Percentiles rank a stretch among this genome's conserved stretches.
Evolutionary conservation across 2,329 filamentous ascomycete species (phyloP).

Genomic region (Colletotrichum theobromicola): DNA sequence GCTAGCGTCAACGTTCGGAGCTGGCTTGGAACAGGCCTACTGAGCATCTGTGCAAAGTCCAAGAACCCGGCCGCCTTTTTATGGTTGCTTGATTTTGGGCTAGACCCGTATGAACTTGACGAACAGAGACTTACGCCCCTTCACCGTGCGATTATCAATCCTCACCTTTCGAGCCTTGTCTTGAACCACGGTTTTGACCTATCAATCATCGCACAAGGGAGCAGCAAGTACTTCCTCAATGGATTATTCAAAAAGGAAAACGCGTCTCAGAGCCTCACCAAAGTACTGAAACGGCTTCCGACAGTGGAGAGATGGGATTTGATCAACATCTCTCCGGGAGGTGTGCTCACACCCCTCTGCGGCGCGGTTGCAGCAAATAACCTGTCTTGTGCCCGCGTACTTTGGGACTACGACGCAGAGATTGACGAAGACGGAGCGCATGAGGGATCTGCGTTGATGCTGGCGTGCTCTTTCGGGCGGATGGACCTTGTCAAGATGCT

Average conservation of each 20-base stretch:
- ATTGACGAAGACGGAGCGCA: slow-evolving; percentile 4
- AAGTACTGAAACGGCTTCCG: slow-evolving; percentile 2
- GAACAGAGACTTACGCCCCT: slow-evolving; percentile 9
- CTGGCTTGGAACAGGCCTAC: slow-evolving; percentile 4
- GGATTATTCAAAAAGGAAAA: background rate
- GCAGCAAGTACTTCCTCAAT: background rate
- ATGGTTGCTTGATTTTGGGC: slow-evolving; percentile 13
- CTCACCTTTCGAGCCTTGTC: background rate
- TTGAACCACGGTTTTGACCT: slow-evolving; percentile 15
- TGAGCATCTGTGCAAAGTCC: background rate
- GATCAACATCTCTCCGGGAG: background rate
- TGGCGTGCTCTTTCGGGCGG: slow-evolving; percentile 10
- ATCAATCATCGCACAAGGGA: background rate
- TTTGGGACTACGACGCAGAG: slow-evolving; percentile 9
- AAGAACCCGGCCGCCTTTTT: slow-evolving; percentile 5
- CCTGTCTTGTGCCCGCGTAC: background rate
- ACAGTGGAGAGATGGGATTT: background rate
- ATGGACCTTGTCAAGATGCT: slow-evolving; percentile 6
- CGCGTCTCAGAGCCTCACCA: background rate
- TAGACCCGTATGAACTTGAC: slow-evolving; percentile 17
- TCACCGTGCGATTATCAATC: background rate
- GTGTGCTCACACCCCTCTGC: slow-evolving; percentile 13
- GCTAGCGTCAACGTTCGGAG: slow-evolving; percentile 22
- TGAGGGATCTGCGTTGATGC: slow-evolving; percentile 24
- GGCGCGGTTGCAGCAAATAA: background rate